Conservation (phyloP, 2,329 filamentous ascomycete genomes). For the Arthrobotrys sphaeroides region DNA sequence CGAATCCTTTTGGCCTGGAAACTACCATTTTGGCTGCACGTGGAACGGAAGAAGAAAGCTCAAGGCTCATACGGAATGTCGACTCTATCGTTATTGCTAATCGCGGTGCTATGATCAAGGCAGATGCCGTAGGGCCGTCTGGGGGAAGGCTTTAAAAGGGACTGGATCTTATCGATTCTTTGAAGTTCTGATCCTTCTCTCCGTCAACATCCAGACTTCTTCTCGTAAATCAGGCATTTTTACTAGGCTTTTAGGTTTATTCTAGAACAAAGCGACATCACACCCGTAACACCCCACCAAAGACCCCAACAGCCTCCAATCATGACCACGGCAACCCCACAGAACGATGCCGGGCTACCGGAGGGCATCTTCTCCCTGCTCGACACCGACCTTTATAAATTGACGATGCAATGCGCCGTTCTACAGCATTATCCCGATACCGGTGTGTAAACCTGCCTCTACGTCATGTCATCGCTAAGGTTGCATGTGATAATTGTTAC, state of each 20-base stretch:
- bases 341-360: conserved; percentile 65
- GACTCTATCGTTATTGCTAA: conserved; percentile 62
- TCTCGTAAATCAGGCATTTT: neutral
- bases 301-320: neutral
- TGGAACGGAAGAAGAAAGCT: neutral
- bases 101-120: conserved; percentile 57
- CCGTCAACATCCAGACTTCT: neutral
- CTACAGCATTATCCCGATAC: conserved; percentile 87
- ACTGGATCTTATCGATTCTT: neutral
- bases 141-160: neutral
- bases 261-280: conserved; percentile 2
- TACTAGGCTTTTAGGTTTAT: neutral
- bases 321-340: conserved; percentile 65
- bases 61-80: conserved; percentile 54
- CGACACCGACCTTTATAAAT: conserved; percentile 89
- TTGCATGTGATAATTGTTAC: neutral
- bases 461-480: conserved; percentile 4
- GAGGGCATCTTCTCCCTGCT: conserved; percentile 84
- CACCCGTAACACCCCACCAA: neutral
- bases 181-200: conserved; percentile 1
- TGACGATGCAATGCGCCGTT: conserved; percentile 98
- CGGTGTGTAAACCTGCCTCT: conserved; percentile 57
- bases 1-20: neutral
- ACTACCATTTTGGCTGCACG: conserved; percentile 8
- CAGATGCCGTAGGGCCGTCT: conserved; percentile 19